Base-by-base conservation (phyloP, 1,139 yeast genomes). In the Meyerozyma elateridarum region DNA sequence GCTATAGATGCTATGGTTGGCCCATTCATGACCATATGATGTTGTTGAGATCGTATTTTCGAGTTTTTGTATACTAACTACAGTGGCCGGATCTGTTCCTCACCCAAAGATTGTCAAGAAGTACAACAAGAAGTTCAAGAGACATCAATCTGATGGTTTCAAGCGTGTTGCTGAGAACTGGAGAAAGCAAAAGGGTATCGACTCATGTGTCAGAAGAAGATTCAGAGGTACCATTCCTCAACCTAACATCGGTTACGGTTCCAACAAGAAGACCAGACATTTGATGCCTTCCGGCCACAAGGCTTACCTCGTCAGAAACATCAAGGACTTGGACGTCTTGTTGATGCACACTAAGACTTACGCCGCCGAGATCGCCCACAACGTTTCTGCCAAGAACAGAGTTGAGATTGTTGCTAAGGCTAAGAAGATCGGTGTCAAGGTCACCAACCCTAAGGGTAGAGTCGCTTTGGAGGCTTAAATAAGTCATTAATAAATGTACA, bases 181-280 rank as follows among this genome's bases (percentile, higher is more conserved):
- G 98, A 91, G 99, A 87, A 91, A 91, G 79, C 98, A 93, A 78
- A 91, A 89, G 87, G 99, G 99, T 91, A 93, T 93, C 66, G 99
- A 93, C 80, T 89, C 96, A 59, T 82, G 89, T 76, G 96, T 89
- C 70, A 89, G 97, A 82, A 89, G 97, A 81, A 87, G 97, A 79
- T 93, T 91, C 95, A 87, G 97, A 83, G 98, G 98, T 64, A 83
- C 93, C 74, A 85, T 91, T 66, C 79, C 91, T 62, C 95, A 89
- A 81, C 99, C 99, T 79, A 89, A 85, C 79, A 89, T 93, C 63
- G 99, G 99, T 78, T 93, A 85, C 80, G 97, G 98, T 73, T 88
- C 97, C 59, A 88, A 91, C 96, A 91, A 88, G 80, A 87, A 82
- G 80, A 91, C 98, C 68, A 88, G 83, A 75, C 87, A 80, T 80